A percentile compares a stretch with the other conserved stretches of the same genome.
These are phyloP conservation scores for Marasmius tenuissimus DNA, from an alignment of 1,284 basidiomycete genomes.

Conservation along the genomic window DNA sequence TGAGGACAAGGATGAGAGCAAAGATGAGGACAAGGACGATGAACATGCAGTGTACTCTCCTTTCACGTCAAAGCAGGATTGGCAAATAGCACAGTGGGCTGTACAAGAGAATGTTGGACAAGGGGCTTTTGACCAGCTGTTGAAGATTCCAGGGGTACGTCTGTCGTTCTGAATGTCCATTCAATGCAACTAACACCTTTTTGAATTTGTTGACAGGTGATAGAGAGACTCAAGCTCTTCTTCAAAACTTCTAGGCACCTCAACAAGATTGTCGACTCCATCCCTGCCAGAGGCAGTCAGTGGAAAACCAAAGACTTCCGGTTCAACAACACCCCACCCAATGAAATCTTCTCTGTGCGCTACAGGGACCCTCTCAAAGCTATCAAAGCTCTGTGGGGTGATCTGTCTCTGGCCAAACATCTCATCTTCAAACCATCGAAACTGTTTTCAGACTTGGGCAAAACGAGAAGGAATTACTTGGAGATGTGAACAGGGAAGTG, in stretches of 20 bases:
- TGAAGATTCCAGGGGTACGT: conserved; percentile 30
- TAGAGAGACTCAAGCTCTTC: conserved; percentile 7
- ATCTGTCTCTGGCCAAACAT: conserved; percentile 14
- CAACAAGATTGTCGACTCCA: conserved; percentile 3
- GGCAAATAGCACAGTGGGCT: conserved; percentile 33
- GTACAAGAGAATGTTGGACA: conserved; percentile 29
- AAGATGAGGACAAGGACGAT: conserved; percentile 10
- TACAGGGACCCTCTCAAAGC: conserved; percentile 17
- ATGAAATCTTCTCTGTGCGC: too few species aligned
- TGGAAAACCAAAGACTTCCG: conserved; percentile 7
- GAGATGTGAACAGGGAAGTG: conserved; percentile 23
- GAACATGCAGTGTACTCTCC: conserved; percentile 23
- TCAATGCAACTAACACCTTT: too few species aligned
- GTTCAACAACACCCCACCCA: conserved; percentile 13
- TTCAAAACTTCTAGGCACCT: background rate
- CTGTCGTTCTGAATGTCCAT: too few species aligned
- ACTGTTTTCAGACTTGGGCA: background rate
- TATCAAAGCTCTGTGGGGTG: conserved; percentile 15
- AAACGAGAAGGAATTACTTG: conserved; percentile 12
- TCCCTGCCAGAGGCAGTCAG: too few species aligned
- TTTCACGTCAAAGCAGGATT: conserved; percentile 27
- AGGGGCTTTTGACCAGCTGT: conserved; percentile 28
- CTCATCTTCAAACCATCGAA: conserved; percentile 9
- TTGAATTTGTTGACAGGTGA: conserved; percentile 7
- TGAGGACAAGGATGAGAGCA: background rate